phyloP scores from a whole-genome alignment of 805 yeast genomes.

The Pichia cabralensis region DNA sequence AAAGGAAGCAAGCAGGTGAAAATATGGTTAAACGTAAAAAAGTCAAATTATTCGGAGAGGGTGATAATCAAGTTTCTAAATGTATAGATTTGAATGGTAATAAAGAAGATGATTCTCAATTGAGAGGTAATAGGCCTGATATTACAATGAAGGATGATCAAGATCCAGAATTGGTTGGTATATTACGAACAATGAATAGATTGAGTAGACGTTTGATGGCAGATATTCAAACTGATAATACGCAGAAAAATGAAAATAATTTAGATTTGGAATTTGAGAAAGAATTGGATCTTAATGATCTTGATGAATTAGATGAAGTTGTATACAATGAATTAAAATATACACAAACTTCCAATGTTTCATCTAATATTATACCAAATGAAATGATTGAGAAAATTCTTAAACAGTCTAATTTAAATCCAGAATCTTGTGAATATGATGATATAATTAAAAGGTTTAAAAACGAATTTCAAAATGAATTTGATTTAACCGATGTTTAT shows the following conservation, averaged over 20 bases:
- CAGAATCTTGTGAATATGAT: conserved; percentile 20
- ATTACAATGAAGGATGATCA: conserved; percentile 69
- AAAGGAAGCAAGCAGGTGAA: conserved; percentile 12
- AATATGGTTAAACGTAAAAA: conserved; percentile 21
- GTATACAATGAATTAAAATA: conserved; percentile 42
- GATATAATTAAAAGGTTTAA: conserved; percentile 16
- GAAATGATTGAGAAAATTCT: conserved; percentile 13
- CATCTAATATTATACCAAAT: conserved; percentile 18
- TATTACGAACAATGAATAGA: conserved; percentile 82
- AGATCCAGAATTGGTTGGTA: conserved; percentile 59
- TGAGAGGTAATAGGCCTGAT: conserved; percentile 75
- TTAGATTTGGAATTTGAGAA: conserved; percentile 31
- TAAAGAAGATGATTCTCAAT: conserved; percentile 67
- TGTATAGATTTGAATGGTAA: conserved; percentile 76
- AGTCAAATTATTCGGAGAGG: conserved; percentile 27
- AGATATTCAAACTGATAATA: conserved; percentile 36
- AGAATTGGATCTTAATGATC: conserved; percentile 41
- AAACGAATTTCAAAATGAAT: conserved; percentile 14
- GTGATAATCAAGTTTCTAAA: conserved; percentile 45
- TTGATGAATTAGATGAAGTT: conserved; percentile 36
- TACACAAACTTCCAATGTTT: conserved; percentile 20
- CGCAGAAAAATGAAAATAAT: conserved; percentile 23
- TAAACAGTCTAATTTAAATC: conserved; percentile 21
- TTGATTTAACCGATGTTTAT: conserved; percentile 20
- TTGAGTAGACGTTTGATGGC: conserved; percentile 73